phyloP scores from a whole-genome alignment of 2,329 filamentous ascomycete genomes.

The Fusarium acutatum region DNA sequence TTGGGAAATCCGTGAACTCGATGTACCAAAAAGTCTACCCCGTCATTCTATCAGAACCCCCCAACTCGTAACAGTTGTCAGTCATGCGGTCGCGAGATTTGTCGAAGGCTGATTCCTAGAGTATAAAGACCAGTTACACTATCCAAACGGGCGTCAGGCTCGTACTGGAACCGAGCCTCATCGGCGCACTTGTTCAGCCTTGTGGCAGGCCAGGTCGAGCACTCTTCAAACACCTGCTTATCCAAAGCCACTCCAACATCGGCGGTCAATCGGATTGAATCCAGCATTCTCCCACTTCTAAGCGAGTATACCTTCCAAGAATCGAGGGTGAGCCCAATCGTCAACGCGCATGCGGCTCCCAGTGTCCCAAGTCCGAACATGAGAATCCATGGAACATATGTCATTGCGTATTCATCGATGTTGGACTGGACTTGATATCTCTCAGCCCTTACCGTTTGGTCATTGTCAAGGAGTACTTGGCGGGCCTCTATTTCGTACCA shows the following conservation, averaged over 20 bases:
- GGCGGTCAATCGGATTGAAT: conserved; percentile 22
- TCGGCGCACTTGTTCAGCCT: conserved; percentile 17
- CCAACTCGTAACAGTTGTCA: neutral
- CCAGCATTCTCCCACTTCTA: conserved; percentile 9
- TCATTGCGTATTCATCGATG: conserved; percentile 18
- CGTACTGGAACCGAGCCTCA: conserved; percentile 8
- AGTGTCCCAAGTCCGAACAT: conserved; percentile 14
- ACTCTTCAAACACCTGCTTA: conserved; percentile 16
- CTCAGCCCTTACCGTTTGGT: neutral
- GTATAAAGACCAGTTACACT: neutral
- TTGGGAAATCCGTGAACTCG: too few relatives aligned
- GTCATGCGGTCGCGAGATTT: neutral
- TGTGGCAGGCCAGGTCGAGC: conserved; percentile 5
- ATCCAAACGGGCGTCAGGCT: neutral
- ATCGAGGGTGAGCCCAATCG: conserved; percentile 10
- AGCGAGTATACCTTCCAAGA: conserved; percentile 18
- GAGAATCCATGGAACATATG: conserved; percentile 28
- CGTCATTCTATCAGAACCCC: neutral
- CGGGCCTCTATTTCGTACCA: conserved; percentile 17
- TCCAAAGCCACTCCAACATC: conserved; percentile 22
- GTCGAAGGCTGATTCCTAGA: conserved; percentile 11
- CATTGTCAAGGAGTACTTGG: neutral
- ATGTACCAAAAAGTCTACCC: neutral
- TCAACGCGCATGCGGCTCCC: conserved; percentile 10
- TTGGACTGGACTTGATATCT: neutral